A percentile compares a stretch with the other conserved stretches of the same genome.
Conservation (phyloP, 345 rosid species). For the Triadica sebifera region DNA sequence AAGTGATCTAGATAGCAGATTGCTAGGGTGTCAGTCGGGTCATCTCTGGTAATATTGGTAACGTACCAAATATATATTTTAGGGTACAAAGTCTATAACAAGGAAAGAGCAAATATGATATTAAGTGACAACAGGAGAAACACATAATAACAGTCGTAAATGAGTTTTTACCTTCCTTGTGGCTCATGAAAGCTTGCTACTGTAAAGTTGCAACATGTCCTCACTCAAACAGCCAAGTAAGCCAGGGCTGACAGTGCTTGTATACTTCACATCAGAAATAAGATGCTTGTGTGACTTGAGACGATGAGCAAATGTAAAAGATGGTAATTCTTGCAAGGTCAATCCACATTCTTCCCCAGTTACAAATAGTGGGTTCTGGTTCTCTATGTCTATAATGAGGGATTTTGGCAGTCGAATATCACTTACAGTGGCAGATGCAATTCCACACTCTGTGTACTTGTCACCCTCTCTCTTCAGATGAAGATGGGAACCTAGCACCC, state of each 20-base stretch:
- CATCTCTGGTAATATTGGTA: not conserved
- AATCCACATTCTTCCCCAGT: conserved; percentile 64
- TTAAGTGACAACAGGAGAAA: not conserved
- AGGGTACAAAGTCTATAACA: too few relatives aligned
- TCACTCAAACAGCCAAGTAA: conserved; percentile 65
- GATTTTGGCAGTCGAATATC: conserved; percentile 67
- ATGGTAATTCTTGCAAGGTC: conserved; percentile 64
- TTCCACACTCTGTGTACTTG: conserved; percentile 46
- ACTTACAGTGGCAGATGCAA: conserved; percentile 47
- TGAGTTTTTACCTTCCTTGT: conserved; percentile 14
- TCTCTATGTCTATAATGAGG: conserved; percentile 46
- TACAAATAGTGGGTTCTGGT: conserved; percentile 45
- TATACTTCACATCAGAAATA: conserved; percentile 61
- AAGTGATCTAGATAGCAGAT: not conserved
- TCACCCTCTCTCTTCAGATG: conserved; percentile 49
- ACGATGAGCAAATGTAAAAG: conserved; percentile 42
- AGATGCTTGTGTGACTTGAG: conserved; percentile 48
- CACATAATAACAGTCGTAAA: not conserved
- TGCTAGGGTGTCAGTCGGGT: too few relatives aligned
- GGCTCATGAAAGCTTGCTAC: conserved; percentile 23
- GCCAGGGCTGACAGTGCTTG: conserved; percentile 24
- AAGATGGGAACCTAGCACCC: conserved; percentile 53
- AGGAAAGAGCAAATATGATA: not conserved
- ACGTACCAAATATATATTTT: too few relatives aligned
- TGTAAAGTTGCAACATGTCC: conserved; percentile 58